Base-by-base conservation (phyloP, 106 monocot species). In the Narthecium ossifragum region DNA sequence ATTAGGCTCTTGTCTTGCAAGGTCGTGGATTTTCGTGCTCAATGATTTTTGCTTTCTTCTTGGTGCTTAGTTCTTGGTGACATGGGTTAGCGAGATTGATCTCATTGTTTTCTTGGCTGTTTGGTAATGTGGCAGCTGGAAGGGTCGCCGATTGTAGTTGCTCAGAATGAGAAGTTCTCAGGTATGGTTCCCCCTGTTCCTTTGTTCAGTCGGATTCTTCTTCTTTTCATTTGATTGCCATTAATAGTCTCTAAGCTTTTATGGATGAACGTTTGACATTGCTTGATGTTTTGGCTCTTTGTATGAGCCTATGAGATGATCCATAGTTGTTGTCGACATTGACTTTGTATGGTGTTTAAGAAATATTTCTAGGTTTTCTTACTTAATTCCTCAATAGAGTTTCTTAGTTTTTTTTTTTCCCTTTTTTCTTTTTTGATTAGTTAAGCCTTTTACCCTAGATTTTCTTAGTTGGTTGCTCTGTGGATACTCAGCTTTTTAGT, bases 81-180 rank as follows among this genome's bases (percentile, higher is more conserved):
- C n/a, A n/a, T n/a, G n/a, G n/a, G n/a, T n/a, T n/a, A n/a, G n/a
- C n/a, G n/a, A n/a, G n/a, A n/a, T n/a, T n/a, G n/a, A n/a, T n/a
- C n/a, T n/a, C n/a, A n/a, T n/a, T n/a, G n/a, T n/a, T n/a, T 0
- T 58, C 52, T 49, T 61, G 26, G 28, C 53, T 51, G 8, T 20
- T 45, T 26, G 27, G 12, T 31, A 47, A 9, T 46, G 12, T 46
- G 31, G 25, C 36, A 88, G 93, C 62, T 94, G 71, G 85, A 94
- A 67, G 93, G 93, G 15, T 94, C 93, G 12, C 83, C 89, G 4
- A 60, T 80, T 3, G 93, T 78, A 34, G 83, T 80, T 51, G 85
- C 93, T n/a, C 93, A 94, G 43, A 94, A 94, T 65, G 89, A 94
- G 25, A 94, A 86, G 23, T 94, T 94, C 58, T 78, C 89, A 43